A percentile compares a stretch with the other conserved stretches of the same genome.
These are phyloP conservation scores for Clarireedia monteithiana DNA, from an alignment of 2,329 filamentous ascomycete genomes.

Conservation along the genomic window DNA sequence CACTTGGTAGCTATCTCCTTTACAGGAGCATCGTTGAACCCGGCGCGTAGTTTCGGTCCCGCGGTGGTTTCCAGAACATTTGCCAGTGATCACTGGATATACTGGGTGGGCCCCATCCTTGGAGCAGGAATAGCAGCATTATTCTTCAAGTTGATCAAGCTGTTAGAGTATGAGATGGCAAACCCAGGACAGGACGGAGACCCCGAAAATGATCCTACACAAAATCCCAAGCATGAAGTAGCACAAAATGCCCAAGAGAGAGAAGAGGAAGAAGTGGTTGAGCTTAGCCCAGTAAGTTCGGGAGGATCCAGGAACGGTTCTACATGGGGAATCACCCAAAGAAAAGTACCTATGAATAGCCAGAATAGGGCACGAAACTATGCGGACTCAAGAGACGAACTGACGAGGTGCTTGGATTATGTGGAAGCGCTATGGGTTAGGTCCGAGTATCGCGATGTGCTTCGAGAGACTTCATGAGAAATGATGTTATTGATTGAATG, in stretches of 20 bases:
- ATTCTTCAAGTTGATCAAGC: constrained; percentile 44
- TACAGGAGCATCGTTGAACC: constrained; percentile 42
- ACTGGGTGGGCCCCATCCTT: constrained; percentile 42
- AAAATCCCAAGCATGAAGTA: constrained; percentile 33
- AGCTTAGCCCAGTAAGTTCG: not conserved
- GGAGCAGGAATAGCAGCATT: constrained; percentile 40
- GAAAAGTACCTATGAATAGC: not conserved
- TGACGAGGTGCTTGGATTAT: not conserved
- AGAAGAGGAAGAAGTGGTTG: not conserved
- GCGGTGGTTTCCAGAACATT: constrained; percentile 38
- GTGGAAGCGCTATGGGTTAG: not conserved
- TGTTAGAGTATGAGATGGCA: constrained; percentile 44
- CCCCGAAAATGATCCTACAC: constrained; percentile 34
- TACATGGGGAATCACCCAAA: not conserved
- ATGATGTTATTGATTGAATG: too few species aligned
- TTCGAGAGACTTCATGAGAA: too few species aligned
- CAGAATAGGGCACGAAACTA: not conserved
- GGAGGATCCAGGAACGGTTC: not conserved
- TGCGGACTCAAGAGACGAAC: not conserved
- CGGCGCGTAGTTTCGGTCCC: constrained; percentile 40
- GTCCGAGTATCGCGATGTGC: too few species aligned
- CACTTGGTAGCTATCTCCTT: constrained; percentile 33
- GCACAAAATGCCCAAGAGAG: constrained; percentile 18
- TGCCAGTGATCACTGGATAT: constrained; percentile 41
- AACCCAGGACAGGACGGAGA: constrained; percentile 40